A percentile compares a stretch with the other conserved stretches of the same genome.
phyloP scores from a whole-genome alignment of 257 asterid genomes.

The Echites panduratus region DNA sequence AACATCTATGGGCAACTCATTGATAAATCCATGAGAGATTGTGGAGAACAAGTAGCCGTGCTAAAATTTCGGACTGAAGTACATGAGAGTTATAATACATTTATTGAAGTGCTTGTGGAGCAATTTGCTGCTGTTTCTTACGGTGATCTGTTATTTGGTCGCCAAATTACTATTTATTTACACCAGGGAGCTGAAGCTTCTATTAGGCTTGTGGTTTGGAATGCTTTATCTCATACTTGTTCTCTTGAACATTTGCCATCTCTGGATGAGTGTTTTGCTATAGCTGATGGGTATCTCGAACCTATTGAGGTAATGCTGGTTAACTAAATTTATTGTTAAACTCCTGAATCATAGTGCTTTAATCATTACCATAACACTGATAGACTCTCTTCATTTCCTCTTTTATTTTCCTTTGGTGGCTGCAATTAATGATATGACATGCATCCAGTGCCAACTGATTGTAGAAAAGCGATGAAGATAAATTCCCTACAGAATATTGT shows the following conservation, averaged over 20 bases:
- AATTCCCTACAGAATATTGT: too few species aligned
- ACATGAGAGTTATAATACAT: constrained; percentile 69
- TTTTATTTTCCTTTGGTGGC: too few species aligned
- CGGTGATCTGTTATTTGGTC: constrained; percentile 74
- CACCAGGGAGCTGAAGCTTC: constrained; percentile 69
- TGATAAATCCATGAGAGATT: constrained; percentile 25
- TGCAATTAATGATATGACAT: too few species aligned
- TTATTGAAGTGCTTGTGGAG: constrained; percentile 73
- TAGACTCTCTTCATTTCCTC: too few species aligned
- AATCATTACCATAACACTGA: background rate
- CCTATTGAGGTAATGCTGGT: constrained; percentile 73
- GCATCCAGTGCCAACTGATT: too few species aligned
- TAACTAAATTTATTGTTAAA: background rate
- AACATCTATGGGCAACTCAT: constrained; percentile 54
- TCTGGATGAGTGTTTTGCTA: constrained; percentile 44
- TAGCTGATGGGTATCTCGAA: constrained; percentile 70
- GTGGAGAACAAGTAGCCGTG: constrained; percentile 9
- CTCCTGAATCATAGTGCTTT: background rate
- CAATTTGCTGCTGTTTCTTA: constrained; percentile 92
- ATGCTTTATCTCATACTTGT: constrained; percentile 59
- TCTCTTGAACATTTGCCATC: constrained; percentile 86
- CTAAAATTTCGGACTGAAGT: constrained; percentile 55
- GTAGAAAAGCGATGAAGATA: too few species aligned
- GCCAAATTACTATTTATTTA: constrained; percentile 76
- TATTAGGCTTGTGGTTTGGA: constrained; percentile 74